Percentiles rank a stretch among this genome's conserved stretches.
phyloP scores from a whole-genome alignment of 2,329 filamentous ascomycete species.

The Penicillium crustosum region DNA sequence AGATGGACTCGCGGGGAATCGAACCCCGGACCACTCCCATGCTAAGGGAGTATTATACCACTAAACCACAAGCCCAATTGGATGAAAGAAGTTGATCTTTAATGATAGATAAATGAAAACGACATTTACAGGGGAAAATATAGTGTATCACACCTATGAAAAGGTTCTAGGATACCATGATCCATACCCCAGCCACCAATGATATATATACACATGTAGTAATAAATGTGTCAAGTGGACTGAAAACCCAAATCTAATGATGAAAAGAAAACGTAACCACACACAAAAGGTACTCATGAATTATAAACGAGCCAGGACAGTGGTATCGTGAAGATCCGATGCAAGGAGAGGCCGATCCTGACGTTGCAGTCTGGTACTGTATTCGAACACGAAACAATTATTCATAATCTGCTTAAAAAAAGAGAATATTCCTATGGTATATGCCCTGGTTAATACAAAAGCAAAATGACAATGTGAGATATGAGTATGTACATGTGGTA shows the following conservation, averaged over 20 bases:
- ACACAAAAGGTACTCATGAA: neutral
- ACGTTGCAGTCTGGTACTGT: neutral
- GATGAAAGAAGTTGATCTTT: neutral
- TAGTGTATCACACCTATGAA: too few relatives aligned
- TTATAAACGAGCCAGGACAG: neutral
- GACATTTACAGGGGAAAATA: accelerated
- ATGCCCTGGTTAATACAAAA: neutral
- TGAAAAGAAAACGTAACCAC: too few relatives aligned
- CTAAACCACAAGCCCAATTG: constrained; percentile 43
- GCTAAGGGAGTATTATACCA: constrained; percentile 51
- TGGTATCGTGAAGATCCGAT: neutral
- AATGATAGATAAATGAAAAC: neutral
- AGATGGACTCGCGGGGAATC: constrained; percentile 50
- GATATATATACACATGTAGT: neutral
- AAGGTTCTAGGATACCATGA: neutral
- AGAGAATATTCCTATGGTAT: neutral
- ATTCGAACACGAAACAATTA: neutral
- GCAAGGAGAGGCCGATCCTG: neutral
- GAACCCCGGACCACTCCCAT: constrained; percentile 50
- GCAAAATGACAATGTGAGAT: neutral
- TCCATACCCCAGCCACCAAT: too few relatives aligned
- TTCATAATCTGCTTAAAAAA: neutral
- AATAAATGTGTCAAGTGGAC: neutral
- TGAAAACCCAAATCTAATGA: neutral
- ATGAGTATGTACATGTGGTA: neutral